Conservation (phyloP, 768 basidiomycete genomes). For the Coprinopsis strossmayeri region DNA sequence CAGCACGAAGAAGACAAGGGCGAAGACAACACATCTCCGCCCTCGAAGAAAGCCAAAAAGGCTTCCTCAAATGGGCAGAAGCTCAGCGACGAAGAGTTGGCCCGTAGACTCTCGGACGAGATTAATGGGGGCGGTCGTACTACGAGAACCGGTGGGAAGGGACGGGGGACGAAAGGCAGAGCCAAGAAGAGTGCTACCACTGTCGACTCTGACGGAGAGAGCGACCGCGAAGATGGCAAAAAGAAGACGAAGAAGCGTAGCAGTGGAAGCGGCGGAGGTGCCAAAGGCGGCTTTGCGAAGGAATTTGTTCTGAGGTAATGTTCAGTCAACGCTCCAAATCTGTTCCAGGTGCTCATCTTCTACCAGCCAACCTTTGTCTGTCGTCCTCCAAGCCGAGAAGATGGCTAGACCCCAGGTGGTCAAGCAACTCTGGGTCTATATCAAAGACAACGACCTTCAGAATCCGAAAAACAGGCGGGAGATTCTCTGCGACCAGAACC, state of each 20-base stretch:
- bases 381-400: slow-evolving; percentile 57
- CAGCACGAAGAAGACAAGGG: slow-evolving; percentile 21
- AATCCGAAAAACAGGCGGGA: slow-evolving; percentile 80
- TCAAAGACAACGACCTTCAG: slow-evolving; percentile 75
- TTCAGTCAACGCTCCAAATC: slow-evolving; percentile 9
- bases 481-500: slow-evolving; percentile 72
- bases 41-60: slow-evolving; percentile 46
- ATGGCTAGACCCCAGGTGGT: slow-evolving; percentile 87
- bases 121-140: slow-evolving; percentile 50
- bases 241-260: slow-evolving; percentile 39
- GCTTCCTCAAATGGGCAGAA: slow-evolving; percentile 40
- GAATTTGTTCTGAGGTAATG: slow-evolving; percentile 66
- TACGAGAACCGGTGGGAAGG: slow-evolving; percentile 36
- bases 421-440: slow-evolving; percentile 86
- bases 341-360: slow-evolving; percentile 8
- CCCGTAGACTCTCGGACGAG: slow-evolving; percentile 63
- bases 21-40: slow-evolving; percentile 29
- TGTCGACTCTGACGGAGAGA: slow-evolving; percentile 50
- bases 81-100: slow-evolving; percentile 64
- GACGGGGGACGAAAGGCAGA: slow-evolving; percentile 32
- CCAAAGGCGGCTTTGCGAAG: slow-evolving; percentile 74
- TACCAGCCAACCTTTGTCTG: slow-evolving; percentile 64
- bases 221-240: slow-evolving; percentile 33
- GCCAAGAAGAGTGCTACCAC: slow-evolving; percentile 48
- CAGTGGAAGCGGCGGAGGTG: slow-evolving; percentile 32